Evolutionary conservation across 2,329 filamentous ascomycete genomes (phyloP).

Genomic region (Exophiala xenobiotica): DNA sequence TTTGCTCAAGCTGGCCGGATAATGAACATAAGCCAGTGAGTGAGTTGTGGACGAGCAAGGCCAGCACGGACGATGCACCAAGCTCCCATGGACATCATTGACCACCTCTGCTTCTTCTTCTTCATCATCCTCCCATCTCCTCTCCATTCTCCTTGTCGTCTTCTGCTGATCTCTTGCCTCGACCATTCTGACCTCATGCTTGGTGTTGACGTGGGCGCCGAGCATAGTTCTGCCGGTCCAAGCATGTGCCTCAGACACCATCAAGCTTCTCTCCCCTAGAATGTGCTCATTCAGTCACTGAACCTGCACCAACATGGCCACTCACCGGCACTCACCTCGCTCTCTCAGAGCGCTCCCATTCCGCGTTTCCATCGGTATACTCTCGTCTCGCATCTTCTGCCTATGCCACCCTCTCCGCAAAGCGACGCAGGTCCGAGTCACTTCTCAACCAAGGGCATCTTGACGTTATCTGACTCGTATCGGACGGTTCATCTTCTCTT

Average conservation of each 20-base stretch:
- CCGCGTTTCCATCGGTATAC: neutral
- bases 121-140: neutral
- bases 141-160: too few relatives aligned
- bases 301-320: neutral
- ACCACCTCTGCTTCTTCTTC: neutral
- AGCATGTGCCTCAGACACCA: neutral
- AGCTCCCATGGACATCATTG: conserved; percentile 1
- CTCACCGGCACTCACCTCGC: neutral
- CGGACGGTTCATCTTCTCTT: conserved; percentile 4
- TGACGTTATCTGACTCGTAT: neutral
- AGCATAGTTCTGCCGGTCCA: neutral
- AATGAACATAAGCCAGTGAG: too few relatives aligned
- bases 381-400: neutral
- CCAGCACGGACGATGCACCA: too few relatives aligned
- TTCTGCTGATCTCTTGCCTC: too few relatives aligned
- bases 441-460: neutral
- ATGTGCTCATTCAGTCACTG: too few relatives aligned
- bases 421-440: conserved; percentile 15
- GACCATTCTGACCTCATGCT: too few relatives aligned
- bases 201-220: neutral
- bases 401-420: conserved; percentile 9
- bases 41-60: too few relatives aligned
- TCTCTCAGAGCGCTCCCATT: neutral
- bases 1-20: neutral
- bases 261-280: neutral